Conservation (phyloP, 2,329 filamentous ascomycete genomes). For the Epicoccum nigrum region DNA sequence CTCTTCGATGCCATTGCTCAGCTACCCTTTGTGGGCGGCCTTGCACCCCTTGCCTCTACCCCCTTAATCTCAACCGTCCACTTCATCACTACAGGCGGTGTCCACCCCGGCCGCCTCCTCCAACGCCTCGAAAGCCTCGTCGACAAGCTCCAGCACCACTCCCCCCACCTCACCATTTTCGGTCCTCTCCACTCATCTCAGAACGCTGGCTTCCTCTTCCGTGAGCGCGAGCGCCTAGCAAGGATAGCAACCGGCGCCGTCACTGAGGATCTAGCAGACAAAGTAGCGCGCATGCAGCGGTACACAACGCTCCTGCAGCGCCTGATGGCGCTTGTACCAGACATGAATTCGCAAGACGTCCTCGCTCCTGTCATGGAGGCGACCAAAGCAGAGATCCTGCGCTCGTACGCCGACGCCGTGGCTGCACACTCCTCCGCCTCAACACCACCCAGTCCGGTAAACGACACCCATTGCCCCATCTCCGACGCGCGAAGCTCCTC, state of each 20-base stretch:
- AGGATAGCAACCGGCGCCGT: constrained; percentile 25
- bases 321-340: constrained; percentile 36
- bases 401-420: constrained; percentile 31
- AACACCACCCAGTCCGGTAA: too few species aligned
- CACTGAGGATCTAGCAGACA: constrained; percentile 31
- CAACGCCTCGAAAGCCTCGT: constrained; percentile 44
- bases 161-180: constrained; percentile 35
- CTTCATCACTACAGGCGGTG: constrained; percentile 37
- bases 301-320: constrained; percentile 39
- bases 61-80: constrained; percentile 32
- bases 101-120: constrained; percentile 37
- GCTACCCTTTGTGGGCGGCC: constrained; percentile 37
- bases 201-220: constrained; percentile 33
- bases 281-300: constrained; percentile 35
- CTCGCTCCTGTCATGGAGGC: constrained; percentile 28
- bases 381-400: constrained; percentile 27
- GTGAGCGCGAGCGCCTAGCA: constrained; percentile 36
- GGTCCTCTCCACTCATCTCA: constrained; percentile 34
- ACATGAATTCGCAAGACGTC: constrained; percentile 28
- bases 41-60: constrained; percentile 31
- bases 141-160: constrained; percentile 40
- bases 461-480: too few species aligned
- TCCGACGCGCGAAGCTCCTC: too few species aligned
- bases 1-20: constrained; percentile 36
- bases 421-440: too few species aligned